Base-by-base conservation (phyloP, 345 rosid genomes). In the Toxicodendron radicans region DNA sequence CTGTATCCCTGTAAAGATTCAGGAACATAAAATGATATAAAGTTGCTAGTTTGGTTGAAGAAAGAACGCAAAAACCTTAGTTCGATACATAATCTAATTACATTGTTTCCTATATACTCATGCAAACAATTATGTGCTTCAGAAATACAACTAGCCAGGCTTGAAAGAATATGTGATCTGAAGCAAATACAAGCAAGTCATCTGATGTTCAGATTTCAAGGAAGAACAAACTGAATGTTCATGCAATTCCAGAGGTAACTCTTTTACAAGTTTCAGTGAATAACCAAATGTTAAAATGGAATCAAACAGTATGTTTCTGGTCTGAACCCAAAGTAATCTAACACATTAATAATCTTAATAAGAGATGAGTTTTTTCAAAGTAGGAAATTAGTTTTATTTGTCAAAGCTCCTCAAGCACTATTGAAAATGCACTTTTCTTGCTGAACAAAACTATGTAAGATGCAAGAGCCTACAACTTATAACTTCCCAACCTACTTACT, bases 1-100 rank as follows among this genome's bases (percentile, higher is more conserved):
- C 78, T 85, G 82, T 74, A 74, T 72, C 79, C 83, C 98, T 90
- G 85, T 51, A 79, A 38, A 74, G 10, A 77, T 7, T 43, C 21
- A 67, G 59, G 3, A 53, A 35, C 14, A 63, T 38, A 38, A 67
- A 64, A 56, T 24, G 53, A 24, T 52, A 62, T 70, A 33, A 79
- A 32, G 53, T 57, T 20, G 43, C 43, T 1, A 11, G 48, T 67
- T 20, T 58, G 21, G 10, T 30, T 35, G 7, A 64, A 58, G 59
- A 35, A 49, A 10, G 41, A 67, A 67, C 20, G 32, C 27, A 12
- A 59, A 30, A 38, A 56, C 49, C 4, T 23, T 38, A 38, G 43
- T 7, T 38, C 9, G 43, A 38, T 38, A 5, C 9, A 38, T 38
- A 5, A 38, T 38, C 43, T 38, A 38, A 38, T 38, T 38, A 7